Evolutionary conservation across 495 filamentous ascomycete species (phyloP).

Genomic region (Trichoderma parareesei): DNA sequence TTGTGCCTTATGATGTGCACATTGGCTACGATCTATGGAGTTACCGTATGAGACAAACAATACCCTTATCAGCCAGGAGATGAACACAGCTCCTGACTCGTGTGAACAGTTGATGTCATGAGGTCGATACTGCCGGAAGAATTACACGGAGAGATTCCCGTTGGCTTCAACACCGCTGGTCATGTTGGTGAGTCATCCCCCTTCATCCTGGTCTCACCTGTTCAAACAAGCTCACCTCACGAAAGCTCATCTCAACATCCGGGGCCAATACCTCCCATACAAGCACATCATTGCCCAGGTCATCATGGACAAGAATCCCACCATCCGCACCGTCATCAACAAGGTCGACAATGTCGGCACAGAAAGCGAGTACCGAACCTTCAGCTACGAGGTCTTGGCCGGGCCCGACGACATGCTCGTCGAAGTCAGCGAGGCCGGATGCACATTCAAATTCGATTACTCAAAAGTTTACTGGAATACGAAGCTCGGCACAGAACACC

Average conservation of each 20-base stretch:
- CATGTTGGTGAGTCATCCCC: constrained; percentile 59
- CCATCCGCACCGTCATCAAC: constrained; percentile 84
- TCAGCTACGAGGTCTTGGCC: constrained; percentile 84
- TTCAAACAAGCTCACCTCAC: constrained; percentile 15
- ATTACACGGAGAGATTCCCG: constrained; percentile 64
- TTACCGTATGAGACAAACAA: no score
- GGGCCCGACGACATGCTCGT: constrained; percentile 76
- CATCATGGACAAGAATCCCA: constrained; percentile 74
- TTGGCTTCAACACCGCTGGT: constrained; percentile 76
- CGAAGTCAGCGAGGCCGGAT: constrained; percentile 54
- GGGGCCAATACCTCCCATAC: constrained; percentile 69
- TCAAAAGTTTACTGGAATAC: constrained; percentile 97
- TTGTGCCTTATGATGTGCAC: constrained; percentile 65
- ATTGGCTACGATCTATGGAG: constrained; percentile 83
- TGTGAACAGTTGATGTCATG: constrained; percentile 66
- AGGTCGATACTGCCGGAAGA: constrained; percentile 60
- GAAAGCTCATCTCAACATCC: constrained; percentile 79
- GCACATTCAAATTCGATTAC: constrained; percentile 63
- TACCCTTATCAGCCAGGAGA: no score
- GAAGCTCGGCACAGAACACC: constrained; percentile 80
- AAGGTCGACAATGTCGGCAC: constrained; percentile 83
- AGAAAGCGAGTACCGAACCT: constrained; percentile 82
- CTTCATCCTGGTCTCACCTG: neutral
- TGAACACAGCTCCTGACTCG: no score
- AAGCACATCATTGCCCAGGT: constrained; percentile 77